Evolutionary conservation across 495 filamentous ascomycete genomes (phyloP), one percentile per base, ranked within the genome.

Genomic region (Saxophila tyrrhenica): DNA sequence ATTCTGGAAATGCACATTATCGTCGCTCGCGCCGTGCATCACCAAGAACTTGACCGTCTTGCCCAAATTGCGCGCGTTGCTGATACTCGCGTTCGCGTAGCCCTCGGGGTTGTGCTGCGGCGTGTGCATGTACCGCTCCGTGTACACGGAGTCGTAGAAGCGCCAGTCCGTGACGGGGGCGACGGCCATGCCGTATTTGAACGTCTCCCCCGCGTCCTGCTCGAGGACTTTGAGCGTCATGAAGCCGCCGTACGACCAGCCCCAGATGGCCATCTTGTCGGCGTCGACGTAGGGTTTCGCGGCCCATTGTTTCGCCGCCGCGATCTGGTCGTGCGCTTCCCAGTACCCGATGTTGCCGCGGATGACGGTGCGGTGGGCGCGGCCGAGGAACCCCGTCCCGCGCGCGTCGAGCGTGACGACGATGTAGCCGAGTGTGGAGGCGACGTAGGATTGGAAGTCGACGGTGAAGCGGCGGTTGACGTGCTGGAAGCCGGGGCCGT

Each of bases 1-100:
- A 65, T 94, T 97, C 68, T 98, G 92, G 67, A 95, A 76, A 67
- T 98, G 92, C 7, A 98, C 92, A 60, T 98, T 98, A 69, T 98
- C 92, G 61, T 98, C 92, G 2, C 86, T 84, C 15, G 89, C 78
- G 54, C 92, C 92, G 63, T 98, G 92, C 86, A 96, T 95, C 54
- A 98, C 67, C 21, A 97, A 69, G 68, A 97, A 98, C 23, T 91
- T 78, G 41, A 87, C 83, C 60, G 85, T 94, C 57, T 83, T 64
- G 17, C 70, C 65, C 16, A 98, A 72, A 1, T 87, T 81, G 1
- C 73, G 70, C 56, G 78, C 80, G 63, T 97, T 83, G 39, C 61
- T 76, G 61, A 98, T 85, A 24, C 80, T 78, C 19, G 85, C 76
- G 59, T 79, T 83, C 21, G 81, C 73, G 68, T 96, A 98, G 1